These are phyloP conservation scores for Aspergillus ellipticus DNA, from an alignment of 495 filamentous ascomycete genomes.

Conservation along the genomic window DNA sequence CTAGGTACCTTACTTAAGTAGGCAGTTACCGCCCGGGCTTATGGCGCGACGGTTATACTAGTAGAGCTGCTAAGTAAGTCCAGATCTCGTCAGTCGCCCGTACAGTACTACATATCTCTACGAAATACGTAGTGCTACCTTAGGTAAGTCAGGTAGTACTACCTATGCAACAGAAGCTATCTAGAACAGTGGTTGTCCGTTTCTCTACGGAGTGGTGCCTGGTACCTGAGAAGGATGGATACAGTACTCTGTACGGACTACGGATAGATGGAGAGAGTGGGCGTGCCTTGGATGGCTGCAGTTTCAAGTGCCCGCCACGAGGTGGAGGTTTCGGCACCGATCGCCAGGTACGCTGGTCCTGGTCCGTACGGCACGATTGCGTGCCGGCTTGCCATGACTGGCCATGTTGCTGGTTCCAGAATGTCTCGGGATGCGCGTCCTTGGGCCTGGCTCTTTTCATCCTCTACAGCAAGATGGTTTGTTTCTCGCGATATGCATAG, in stretches of 20 bases:
- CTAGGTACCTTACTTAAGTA: too few relatives aligned
- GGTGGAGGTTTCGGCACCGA: conserved; percentile 6
- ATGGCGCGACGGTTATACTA: too few relatives aligned
- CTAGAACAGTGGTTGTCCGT: too few relatives aligned
- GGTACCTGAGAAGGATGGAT: not conserved
- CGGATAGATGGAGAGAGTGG: not conserved
- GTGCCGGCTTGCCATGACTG: not conserved
- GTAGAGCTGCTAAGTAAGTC: not conserved
- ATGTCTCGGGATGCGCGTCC: not conserved
- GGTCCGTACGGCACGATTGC: not conserved
- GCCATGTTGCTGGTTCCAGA: not conserved
- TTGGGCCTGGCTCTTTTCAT: too few relatives aligned
- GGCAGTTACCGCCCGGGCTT: too few relatives aligned
- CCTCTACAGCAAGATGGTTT: too few relatives aligned
- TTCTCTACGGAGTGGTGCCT: not conserved
- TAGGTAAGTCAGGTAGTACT: too few relatives aligned
- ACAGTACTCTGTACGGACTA: not conserved
- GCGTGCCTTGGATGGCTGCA: not conserved
- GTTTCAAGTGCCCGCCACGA: conserved; percentile 5
- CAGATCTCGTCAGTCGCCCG: not conserved
- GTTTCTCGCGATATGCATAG: too few relatives aligned
- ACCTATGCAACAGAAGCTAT: too few relatives aligned
- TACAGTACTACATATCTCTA: not conserved
- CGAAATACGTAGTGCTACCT: too few relatives aligned
- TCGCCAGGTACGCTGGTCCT: conserved; percentile 7